Conservation (phyloP, 177 flowering plant genomes). For the Vitis hybrid region DNA sequence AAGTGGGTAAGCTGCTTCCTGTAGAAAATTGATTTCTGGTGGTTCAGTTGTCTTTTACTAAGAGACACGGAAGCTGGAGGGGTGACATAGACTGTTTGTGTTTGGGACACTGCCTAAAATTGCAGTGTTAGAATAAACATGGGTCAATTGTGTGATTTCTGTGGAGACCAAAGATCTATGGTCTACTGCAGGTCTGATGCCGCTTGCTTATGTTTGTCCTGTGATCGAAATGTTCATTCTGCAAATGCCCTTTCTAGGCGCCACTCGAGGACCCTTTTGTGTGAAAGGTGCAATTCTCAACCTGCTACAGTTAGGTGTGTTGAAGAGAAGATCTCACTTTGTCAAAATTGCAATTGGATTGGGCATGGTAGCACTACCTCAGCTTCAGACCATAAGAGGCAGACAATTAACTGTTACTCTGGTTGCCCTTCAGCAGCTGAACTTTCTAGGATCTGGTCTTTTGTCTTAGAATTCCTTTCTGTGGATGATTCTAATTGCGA, state of each 20-base stretch:
- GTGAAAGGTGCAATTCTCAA: slow-evolving; percentile 85
- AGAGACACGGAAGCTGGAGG: neutral
- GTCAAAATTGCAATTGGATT: slow-evolving; percentile 85
- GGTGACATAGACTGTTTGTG: neutral
- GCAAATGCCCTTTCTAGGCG: slow-evolving; percentile 92
- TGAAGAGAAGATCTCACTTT: slow-evolving; percentile 76
- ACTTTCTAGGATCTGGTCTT: slow-evolving; percentile 81
- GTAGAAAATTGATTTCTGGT: neutral
- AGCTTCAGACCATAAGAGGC: slow-evolving; percentile 57
- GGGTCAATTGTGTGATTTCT: slow-evolving; percentile 84
- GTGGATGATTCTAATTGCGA: slow-evolving; percentile 56
- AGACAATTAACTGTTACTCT: slow-evolving; percentile 67
- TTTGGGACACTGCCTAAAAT: neutral
- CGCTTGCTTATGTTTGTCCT: slow-evolving; percentile 88
- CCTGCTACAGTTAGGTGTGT: slow-evolving; percentile 74
- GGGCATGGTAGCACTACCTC: slow-evolving; percentile 51
- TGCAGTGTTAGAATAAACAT: slow-evolving; percentile 25
- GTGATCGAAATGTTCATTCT: slow-evolving; percentile 91
- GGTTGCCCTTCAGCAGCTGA: slow-evolving; percentile 94
- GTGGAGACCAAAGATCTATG: slow-evolving; percentile 85
- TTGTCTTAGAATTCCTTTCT: slow-evolving; percentile 45
- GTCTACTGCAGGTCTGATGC: slow-evolving; percentile 95
- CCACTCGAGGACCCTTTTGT: slow-evolving; percentile 80
- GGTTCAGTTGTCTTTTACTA: neutral
- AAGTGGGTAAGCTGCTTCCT: neutral